Base-by-base conservation (phyloP, 202 grass and related monocot species). In the Panicum hallii region DNA sequence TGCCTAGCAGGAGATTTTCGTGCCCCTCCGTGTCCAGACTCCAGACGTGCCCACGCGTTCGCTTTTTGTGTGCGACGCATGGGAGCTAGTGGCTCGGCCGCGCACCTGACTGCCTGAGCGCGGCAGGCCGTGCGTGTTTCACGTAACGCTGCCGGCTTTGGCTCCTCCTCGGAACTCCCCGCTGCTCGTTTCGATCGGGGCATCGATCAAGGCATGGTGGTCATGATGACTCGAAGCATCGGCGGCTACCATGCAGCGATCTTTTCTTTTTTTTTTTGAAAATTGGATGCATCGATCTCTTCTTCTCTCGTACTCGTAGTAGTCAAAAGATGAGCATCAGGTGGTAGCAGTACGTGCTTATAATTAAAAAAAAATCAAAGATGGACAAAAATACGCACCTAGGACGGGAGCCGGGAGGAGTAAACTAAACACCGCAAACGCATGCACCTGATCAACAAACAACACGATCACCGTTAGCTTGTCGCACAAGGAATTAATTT, bases 51-150 rank as follows among this genome's bases (percentile, higher is more conserved):
- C 7, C 50, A 14, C 32, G 11, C 60, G 38, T 19, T 36, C 16
- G 23, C 81, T 50, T 38, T 50, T 50, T 79, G 23, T 63, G 83
- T 79, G 65, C 52, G 45, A 49, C 54, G 65, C 54, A 63, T 34
- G 76, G 45, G 23, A 69, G 49, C 0, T 34, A 3, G n/a, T 17
- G 49, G 46, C 11, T 62, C n/a, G 3, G 55, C 11, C 28, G 23
- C 66, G 52, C 75, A 32, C n/a, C 4, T 58, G 55, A 54, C 14
- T 65, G n/a, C n/a, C 4, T 58, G 55, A 54, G 7, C 40, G 28
- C 50, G 30, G 23, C 16, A 47, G 45, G 45, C 13, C 48, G 32
- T 13, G 47, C 68, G 50, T 72, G 76, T 73, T 72, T 86, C 84
- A 52, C 56, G 67, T 65, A 73, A 9, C 17, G 56, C 45, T 84